Percentiles rank a stretch among this genome's conserved stretches.
These are phyloP conservation scores for Neofusicoccum umdonicola DNA, from an alignment of 2,329 filamentous ascomycete species.

Conservation along the genomic window DNA sequence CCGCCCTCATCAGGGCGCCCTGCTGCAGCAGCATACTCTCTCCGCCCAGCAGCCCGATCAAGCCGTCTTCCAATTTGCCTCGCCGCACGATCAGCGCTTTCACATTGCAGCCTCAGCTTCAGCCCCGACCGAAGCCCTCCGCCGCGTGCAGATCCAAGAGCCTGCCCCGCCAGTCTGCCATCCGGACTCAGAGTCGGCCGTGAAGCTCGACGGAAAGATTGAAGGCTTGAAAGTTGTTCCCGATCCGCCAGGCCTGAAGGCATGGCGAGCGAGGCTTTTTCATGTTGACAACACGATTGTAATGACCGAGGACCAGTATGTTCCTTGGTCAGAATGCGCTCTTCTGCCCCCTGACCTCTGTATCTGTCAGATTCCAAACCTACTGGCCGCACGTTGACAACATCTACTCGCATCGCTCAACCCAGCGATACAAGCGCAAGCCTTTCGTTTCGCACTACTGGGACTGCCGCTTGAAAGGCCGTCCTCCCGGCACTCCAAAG, in stretches of 20 bases:
- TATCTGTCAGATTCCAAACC: conserved; percentile 62
- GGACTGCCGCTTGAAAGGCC: conserved; percentile 78
- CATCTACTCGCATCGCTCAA: conserved; percentile 79
- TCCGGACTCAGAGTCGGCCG: not conserved
- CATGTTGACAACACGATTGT: conserved; percentile 71
- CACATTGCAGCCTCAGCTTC: not conserved
- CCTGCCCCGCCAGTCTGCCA: not conserved
- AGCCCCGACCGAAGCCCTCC: not conserved
- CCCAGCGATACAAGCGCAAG: conserved; percentile 76
- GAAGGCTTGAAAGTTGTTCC: conserved; percentile 56
- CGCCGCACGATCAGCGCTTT: conserved; percentile 19
- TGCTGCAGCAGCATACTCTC: conserved; percentile 31
- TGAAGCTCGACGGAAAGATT: conserved; percentile 52
- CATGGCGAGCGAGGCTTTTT: conserved; percentile 72
- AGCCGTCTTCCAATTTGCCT: conserved; percentile 21
- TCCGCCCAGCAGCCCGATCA: conserved; percentile 19
- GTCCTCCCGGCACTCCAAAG: conserved; percentile 75
- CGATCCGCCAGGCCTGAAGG: conserved; percentile 64
- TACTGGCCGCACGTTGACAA: conserved; percentile 85
- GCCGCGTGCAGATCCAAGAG: not conserved
- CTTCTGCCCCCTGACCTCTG: not conserved
- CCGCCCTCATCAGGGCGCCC: conserved; percentile 23
- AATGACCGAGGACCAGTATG: conserved; percentile 71
- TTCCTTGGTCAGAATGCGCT: conserved; percentile 15
- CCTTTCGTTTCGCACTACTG: conserved; percentile 82